Percentiles rank a stretch among this genome's conserved stretches.
Conservation (phyloP, 1,139 yeast species). For the Saccharomyces hybrid region DNA sequence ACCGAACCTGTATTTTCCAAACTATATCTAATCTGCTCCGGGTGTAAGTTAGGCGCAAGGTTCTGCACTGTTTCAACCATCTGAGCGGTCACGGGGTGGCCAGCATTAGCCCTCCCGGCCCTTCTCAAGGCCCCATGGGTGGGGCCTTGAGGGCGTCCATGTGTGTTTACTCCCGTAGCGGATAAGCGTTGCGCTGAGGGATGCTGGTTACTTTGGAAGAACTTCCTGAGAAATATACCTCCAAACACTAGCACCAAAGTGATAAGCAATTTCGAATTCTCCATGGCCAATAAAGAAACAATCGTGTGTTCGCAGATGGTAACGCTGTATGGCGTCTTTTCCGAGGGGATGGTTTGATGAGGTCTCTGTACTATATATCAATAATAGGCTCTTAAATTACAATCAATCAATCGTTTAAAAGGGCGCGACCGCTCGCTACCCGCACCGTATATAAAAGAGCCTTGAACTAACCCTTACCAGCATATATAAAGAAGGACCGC, state of each 20-base stretch:
- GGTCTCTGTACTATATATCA: not conserved
- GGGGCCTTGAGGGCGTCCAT: slow-evolving; percentile 1
- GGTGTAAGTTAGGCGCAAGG: slow-evolving; percentile 62
- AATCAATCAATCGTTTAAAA: not conserved
- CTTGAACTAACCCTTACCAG: not conserved
- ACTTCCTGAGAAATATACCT: not conserved
- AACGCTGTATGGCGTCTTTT: not conserved
- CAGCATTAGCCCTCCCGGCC: slow-evolving; percentile 6
- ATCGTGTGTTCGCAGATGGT: not conserved
- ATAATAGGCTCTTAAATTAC: not conserved
- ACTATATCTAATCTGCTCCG: slow-evolving; percentile 57
- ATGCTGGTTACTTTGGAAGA: not conserved
- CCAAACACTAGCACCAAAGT: not conserved
- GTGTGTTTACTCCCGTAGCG: slow-evolving; percentile 1
- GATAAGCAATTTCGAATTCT: not conserved
- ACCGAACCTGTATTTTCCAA: slow-evolving; percentile 63
- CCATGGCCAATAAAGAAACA: not conserved
- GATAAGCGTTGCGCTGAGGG: not conserved
- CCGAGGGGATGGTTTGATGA: not conserved
- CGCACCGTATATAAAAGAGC: not conserved
- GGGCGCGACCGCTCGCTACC: not conserved
- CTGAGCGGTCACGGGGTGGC: slow-evolving; percentile 45
- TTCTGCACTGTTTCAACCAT: slow-evolving; percentile 81
- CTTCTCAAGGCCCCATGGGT: slow-evolving; percentile 10
- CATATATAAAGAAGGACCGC: not conserved